phyloP scores from a whole-genome alignment of 208 protist genomes.

The Wallacemonas collosoma region DNA sequence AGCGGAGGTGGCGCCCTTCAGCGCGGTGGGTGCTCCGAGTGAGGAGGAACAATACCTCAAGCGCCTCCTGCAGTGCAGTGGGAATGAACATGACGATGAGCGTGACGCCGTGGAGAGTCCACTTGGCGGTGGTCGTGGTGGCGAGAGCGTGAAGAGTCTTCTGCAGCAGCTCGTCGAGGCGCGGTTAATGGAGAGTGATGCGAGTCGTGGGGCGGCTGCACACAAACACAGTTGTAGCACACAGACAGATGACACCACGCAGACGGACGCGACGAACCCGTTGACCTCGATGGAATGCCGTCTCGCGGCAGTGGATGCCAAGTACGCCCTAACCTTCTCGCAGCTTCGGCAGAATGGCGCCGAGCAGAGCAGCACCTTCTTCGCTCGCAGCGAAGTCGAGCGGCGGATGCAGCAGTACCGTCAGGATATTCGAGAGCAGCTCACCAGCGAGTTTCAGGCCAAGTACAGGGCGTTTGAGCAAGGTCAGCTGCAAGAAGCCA shows the following conservation, averaged over 20 bases:
- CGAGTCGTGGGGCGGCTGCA: constrained; percentile 6
- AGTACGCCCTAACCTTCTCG: constrained; percentile 80
- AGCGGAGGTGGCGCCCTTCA: constrained; percentile 74
- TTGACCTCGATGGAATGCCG: constrained; percentile 77
- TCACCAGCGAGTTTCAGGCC: constrained; percentile 75
- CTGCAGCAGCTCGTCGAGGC: constrained; percentile 53
- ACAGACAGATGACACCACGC: constrained; percentile 51
- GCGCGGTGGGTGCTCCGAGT: constrained; percentile 29
- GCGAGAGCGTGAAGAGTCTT: constrained; percentile 41
- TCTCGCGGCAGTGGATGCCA: constrained; percentile 84
- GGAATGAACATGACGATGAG: constrained; percentile 14
- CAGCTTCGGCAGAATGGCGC: constrained; percentile 42
- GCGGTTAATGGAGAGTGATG: constrained; percentile 32
- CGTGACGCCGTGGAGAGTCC: constrained; percentile 19
- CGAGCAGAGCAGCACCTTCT: constrained; percentile 38
- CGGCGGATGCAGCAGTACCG: constrained; percentile 74
- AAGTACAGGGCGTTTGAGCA: constrained; percentile 69
- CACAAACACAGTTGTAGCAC: constrained; percentile 50
- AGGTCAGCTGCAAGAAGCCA: constrained; percentile 54
- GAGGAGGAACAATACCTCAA: constrained; percentile 50
- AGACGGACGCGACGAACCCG: constrained; percentile 28
- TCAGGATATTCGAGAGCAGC: constrained; percentile 68
- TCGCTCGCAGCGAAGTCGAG: constrained; percentile 71
- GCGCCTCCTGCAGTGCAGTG: constrained; percentile 38
- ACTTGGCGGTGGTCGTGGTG: not conserved